Evolutionary conservation across 1,284 basidiomycete species (phyloP), one percentile per base, ranked within the genome.

Genomic region (Ustilago bromivora): DNA sequence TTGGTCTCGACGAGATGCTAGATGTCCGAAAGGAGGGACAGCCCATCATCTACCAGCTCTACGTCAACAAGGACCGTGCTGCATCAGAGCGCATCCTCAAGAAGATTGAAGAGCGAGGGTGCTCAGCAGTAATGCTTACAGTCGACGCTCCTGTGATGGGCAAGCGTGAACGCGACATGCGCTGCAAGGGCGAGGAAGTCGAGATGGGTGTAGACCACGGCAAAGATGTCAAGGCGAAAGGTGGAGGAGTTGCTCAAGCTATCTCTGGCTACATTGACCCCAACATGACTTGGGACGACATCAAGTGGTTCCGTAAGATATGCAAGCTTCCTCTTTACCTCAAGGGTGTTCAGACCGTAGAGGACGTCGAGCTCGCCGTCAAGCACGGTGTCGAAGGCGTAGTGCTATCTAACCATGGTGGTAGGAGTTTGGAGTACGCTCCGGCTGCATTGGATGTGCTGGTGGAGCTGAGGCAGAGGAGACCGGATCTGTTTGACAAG

Each of bases 81-180:
- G 88, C 90, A 32, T 93, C 94, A 2, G 90, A 91, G 79, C 89
- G 90, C 72, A 91, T 93, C 41, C 89, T 97, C 38, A 89, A 88
- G 49, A 91, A 93, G 70, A 89, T 94, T 28, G 91, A 93, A 76
- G 82, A 85, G 19, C 87, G 92, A 11, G 93, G 93, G 0, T 94
- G 92, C 86, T 85, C 87, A 68, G 94, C 94, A 1, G 93, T 98
- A 61, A 94, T 94, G 86, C 87, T 97, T 52, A 97, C 95, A 0
- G 95, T 96, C 3, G 95, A 97, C 87, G 94, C 94, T 8, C 89
- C 94, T 5, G 91, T 94, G 9, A 90, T 93, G 8, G 93, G 94
- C 13, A 95, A 95, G 83, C 89, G 95, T 46, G 95, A 97, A 87
- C 87, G 90, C 53, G 95, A 97, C 80, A 85, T 89, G 81, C 82